Percentiles rank a stretch among this genome's conserved stretches.
Conservation (phyloP, 106 monocot species). For the Dactylorhiza incarnata region DNA sequence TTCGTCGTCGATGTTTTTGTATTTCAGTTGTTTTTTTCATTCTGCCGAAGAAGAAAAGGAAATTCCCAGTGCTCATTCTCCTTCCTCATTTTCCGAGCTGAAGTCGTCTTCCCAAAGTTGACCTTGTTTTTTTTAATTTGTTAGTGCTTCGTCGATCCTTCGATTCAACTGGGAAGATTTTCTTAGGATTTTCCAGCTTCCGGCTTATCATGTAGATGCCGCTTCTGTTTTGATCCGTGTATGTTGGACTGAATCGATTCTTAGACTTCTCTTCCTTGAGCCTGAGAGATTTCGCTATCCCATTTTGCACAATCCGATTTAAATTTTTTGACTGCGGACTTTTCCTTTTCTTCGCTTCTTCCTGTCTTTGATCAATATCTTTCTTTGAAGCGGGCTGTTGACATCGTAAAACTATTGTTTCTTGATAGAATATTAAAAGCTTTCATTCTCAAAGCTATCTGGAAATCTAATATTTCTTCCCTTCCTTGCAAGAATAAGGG, state of each 20-base stretch:
- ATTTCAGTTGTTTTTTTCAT: neutral
- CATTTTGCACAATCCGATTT: too few relatives aligned
- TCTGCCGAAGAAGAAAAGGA: neutral
- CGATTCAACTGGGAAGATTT: neutral
- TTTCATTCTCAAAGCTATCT: neutral
- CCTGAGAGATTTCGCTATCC: too few relatives aligned
- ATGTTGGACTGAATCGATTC: neutral
- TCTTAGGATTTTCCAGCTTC: neutral
- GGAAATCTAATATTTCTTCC: neutral
- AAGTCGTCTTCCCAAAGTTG: neutral
- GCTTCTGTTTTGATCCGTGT: neutral
- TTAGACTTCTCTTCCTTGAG: neutral
- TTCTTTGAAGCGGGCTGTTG: too few relatives aligned
- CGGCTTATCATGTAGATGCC: neutral
- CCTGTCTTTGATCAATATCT: too few relatives aligned
- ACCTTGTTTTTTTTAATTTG: neutral
- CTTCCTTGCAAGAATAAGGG: neutral
- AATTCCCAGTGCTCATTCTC: neutral
- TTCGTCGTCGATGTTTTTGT: slow-evolving; percentile 1
- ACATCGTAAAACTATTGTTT: neutral
- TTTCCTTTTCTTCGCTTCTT: neutral
- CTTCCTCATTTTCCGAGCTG: neutral
- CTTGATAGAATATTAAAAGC: too few relatives aligned
- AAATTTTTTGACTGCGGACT: neutral
- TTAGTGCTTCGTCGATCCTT: neutral